Evolutionary conservation across 164 flowering plant genomes (phyloP), one percentile per base, ranked within the genome.

Genomic region (Protea cynaroides): DNA sequence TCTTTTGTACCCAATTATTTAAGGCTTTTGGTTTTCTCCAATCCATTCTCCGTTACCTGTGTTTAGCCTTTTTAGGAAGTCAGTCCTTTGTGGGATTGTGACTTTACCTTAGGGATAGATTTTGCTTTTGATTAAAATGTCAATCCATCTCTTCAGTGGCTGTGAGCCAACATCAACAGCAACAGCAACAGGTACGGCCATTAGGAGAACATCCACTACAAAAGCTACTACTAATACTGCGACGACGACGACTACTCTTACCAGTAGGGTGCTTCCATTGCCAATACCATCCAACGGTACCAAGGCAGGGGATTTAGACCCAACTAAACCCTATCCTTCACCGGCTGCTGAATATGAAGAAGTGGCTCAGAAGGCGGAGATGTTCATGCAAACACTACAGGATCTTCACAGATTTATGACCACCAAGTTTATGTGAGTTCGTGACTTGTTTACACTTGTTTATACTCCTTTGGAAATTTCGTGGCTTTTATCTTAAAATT

Each of bases 301-400:
- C 23, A 21, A 58, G 5, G 34, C 5, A 21, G 38, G 40, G 25
- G 52, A 58, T 53, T 51, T 64, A 23, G 24, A 17, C 55, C 6
- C n/a, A 14, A 15, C 14, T 22, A 57, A 43, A 59, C 19, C 71
- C 38, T 76, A 76, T 54, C 87, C 86, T 62, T 51, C 76, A 1
- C 69, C 86, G 3, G 65, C 74, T 0, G 86, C 87, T 19, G 61
- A 63, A 22, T 86, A 83, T 65, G 78, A 82, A 18, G 71, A 85
- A 50, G 71, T 86, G 67, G 78, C 43, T 63, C 80, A 79, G 52
- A 75, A 71, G 69, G 54, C 83, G 0, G 74, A 73, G 57, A 50
- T 83, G 57, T 89, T 89, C 78, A 74, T 68, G 76, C 76, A 79
- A 29, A 85, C 83, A 50, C 86, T 89, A 50, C 64, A 71, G 59